Evolutionary conservation across 164 flowering plant species (phyloP).

Genomic region (Magnolia changhungtana): DNA sequence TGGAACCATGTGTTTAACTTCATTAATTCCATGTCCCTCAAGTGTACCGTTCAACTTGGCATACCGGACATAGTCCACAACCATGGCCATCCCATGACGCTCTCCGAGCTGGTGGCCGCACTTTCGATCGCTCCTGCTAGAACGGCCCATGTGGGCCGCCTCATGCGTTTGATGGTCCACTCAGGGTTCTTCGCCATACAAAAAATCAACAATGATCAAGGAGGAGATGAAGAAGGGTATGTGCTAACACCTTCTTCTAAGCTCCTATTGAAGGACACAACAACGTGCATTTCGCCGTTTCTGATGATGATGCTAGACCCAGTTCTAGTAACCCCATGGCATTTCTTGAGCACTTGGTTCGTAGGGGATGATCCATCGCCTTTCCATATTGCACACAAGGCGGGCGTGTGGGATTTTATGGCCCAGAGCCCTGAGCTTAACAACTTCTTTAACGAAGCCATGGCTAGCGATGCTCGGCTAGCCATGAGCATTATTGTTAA

Average conservation of each 20-base stretch:
- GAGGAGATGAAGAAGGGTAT: neutral
- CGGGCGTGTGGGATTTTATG: conserved; percentile 15
- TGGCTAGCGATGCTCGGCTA: conserved; percentile 40
- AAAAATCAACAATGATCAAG: neutral
- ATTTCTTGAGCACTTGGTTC: conserved; percentile 24
- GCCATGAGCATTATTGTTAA: conserved; percentile 18
- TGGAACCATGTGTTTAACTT: neutral
- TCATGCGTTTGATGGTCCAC: conserved; percentile 19
- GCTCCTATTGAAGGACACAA: neutral
- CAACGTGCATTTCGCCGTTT: conserved; percentile 8
- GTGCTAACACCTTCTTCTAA: conserved; percentile 10
- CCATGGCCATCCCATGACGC: conserved; percentile 9
- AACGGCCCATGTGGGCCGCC: conserved; percentile 7
- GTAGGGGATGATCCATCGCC: conserved; percentile 12
- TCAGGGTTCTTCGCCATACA: conserved; percentile 12
- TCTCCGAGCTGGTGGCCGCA: neutral
- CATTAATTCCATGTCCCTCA: conserved; percentile 12
- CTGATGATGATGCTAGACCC: conserved; percentile 27
- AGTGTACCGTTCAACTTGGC: conserved; percentile 10
- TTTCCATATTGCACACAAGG: conserved; percentile 23
- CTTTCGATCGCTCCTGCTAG: neutral
- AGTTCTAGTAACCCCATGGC: conserved; percentile 15
- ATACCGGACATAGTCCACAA: conserved; percentile 8
- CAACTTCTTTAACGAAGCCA: conserved; percentile 30
- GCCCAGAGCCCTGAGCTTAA: conserved; percentile 7